A percentile compares a stretch with the other conserved stretches of the same genome.
phyloP scores from a whole-genome alignment of 2,329 filamentous ascomycete species.

The Neodidymelliopsis sp. region DNA sequence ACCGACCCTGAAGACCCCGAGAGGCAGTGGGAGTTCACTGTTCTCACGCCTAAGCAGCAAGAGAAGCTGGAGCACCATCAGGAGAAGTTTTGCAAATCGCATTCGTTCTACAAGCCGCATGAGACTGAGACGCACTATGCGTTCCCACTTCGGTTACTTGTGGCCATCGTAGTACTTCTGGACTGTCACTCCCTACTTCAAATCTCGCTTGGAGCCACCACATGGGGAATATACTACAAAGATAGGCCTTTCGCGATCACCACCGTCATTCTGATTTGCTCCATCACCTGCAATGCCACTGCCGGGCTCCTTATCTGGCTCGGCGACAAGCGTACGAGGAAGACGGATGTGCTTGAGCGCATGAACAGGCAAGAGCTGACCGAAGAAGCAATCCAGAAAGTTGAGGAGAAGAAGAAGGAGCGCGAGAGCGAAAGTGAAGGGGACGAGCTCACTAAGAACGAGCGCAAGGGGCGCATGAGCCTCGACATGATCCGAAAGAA shows the following conservation, averaged over 20 bases:
- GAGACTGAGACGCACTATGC: slow-evolving; percentile 83
- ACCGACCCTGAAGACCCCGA: slow-evolving; percentile 46
- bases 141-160: slow-evolving; percentile 76
- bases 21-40: slow-evolving; percentile 61
- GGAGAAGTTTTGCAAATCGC: slow-evolving; percentile 79
- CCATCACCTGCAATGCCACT: slow-evolving; percentile 78
- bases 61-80: slow-evolving; percentile 77
- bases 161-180: slow-evolving; percentile 79
- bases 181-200: slow-evolving; percentile 83
- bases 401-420: slow-evolving; percentile 56
- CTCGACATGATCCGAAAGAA: slow-evolving; percentile 25
- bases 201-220: slow-evolving; percentile 78
- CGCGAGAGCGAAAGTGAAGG: slow-evolving; percentile 50
- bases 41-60: slow-evolving; percentile 72
- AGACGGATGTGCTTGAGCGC: slow-evolving; percentile 83
- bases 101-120: slow-evolving; percentile 89
- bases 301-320: slow-evolving; percentile 79
- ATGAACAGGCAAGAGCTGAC: slow-evolving; percentile 81
- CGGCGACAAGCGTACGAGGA: slow-evolving; percentile 78
- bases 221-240: slow-evolving; percentile 79
- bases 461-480: slow-evolving; percentile 27
- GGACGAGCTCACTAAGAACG: slow-evolving; percentile 23
- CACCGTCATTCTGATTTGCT: slow-evolving; percentile 80
- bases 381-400: slow-evolving; percentile 65
- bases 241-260: slow-evolving; percentile 75